A percentile compares a stretch with the other conserved stretches of the same genome.
Conservation (phyloP, 73 alveolate species). For the Paramecium pentaurelia region DNA sequence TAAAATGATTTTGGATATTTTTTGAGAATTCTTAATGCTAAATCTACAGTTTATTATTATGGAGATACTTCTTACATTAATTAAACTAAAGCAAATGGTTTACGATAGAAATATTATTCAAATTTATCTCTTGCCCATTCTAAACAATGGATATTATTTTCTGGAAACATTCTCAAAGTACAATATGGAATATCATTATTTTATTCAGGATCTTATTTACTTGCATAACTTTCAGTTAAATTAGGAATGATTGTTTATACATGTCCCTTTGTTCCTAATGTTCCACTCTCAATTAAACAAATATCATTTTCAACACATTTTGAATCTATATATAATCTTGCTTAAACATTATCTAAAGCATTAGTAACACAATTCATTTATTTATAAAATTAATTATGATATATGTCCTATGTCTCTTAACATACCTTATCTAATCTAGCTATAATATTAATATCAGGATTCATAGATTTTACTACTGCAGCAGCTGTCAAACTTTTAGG, state of each 20-base stretch:
- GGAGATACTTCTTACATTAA: conserved; percentile 72
- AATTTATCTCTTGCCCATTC: conserved; percentile 99
- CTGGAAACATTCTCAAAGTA: conserved; percentile 97
- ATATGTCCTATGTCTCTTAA: conserved; percentile 92
- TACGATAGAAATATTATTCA: conserved; percentile 76
- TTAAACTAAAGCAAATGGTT: conserved; percentile 71
- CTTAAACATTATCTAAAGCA: conserved; percentile 98
- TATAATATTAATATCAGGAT: conserved; percentile 68
- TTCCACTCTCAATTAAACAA: conserved; percentile 97
- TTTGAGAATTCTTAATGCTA: conserved; percentile 71
- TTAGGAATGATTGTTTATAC: conserved; percentile 87
- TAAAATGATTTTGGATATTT: conserved; percentile 71
- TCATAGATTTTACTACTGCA: conserved; percentile 88
- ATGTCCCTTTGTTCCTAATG: conserved; percentile 94
- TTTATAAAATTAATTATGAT: conserved; percentile 96
- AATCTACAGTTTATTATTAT: conserved; percentile 72
- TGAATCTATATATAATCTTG: conserved; percentile 96
- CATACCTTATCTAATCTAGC: conserved; percentile 92
- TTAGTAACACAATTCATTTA: conserved; percentile 88
- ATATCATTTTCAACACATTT: conserved; percentile 96
- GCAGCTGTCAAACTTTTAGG: conserved; percentile 91
- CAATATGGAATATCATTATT: conserved; percentile 92
- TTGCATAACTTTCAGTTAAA: conserved; percentile 86
- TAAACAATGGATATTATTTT: conserved; percentile 96
- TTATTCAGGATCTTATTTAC: conserved; percentile 90